Conservation (phyloP, 192 early-diverging fungal genomes). For the Coemansia aciculifera region DNA sequence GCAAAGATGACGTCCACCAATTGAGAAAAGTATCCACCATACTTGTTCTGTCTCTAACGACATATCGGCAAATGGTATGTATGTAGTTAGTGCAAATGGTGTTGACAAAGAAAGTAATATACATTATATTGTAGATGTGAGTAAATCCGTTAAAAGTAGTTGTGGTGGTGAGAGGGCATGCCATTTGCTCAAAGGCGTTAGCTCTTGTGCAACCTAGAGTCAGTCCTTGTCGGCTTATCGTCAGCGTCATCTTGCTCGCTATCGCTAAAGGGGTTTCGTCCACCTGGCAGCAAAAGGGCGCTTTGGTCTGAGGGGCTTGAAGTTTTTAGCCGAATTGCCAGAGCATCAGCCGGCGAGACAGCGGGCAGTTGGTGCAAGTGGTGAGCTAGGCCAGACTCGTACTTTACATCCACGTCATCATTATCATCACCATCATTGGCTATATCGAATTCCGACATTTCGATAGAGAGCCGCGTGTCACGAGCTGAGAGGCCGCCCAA, state of each 20-base stretch:
- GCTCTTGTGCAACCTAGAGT: background rate
- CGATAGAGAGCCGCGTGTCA: slow-evolving; percentile 23
- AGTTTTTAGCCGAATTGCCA: slow-evolving; percentile 1
- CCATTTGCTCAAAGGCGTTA: background rate
- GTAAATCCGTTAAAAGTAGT: background rate
- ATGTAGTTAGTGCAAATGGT: no score
- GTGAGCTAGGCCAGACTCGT: background rate
- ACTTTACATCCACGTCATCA: background rate
- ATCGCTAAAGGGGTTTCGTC: slow-evolving; percentile 7
- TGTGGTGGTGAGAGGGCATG: background rate
- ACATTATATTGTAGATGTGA: background rate
- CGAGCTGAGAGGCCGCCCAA: slow-evolving; percentile 17
- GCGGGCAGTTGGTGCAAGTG: background rate
- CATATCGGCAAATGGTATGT: no score
- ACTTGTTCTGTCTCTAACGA: no score
- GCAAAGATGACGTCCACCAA: background rate
- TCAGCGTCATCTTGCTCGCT: background rate
- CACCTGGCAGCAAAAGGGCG: background rate
- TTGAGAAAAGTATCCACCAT: no score
- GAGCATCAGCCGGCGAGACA: background rate
- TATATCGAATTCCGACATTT: slow-evolving; percentile 29
- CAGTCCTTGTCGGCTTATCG: background rate
- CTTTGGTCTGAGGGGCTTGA: background rate
- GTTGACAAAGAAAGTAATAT: background rate
- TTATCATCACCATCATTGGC: slow-evolving; percentile 11